phyloP scores from a whole-genome alignment of 2,329 filamentous ascomycete species.

The Fusarium avenaceum region DNA sequence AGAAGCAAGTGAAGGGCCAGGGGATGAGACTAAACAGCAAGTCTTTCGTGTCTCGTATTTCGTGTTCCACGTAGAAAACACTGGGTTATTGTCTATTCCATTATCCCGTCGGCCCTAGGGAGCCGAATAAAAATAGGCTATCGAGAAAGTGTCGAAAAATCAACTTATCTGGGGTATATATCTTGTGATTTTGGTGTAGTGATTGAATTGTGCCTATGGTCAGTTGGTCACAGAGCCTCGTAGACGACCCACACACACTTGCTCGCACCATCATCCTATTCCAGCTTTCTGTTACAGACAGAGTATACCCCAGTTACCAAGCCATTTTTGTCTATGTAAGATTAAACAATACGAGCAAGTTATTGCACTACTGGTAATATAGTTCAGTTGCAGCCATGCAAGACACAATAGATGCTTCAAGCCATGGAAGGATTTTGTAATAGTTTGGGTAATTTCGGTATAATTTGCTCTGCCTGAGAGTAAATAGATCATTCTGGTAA shows the following conservation, averaged over 20 bases:
- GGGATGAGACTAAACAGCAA: not conserved
- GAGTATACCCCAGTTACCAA: not conserved
- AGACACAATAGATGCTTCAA: too few species aligned
- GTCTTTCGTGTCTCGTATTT: slow-evolving; percentile 17
- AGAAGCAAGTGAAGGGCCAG: not conserved
- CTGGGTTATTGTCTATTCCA: not conserved
- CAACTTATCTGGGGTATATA: not conserved
- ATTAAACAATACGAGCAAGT: not conserved
- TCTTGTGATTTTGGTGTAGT: not conserved
- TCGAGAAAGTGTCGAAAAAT: not conserved
- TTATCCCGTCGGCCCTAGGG: slow-evolving; percentile 5
- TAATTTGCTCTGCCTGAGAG: too few species aligned
- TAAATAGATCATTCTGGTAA: too few species aligned
- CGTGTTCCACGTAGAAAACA: not conserved
- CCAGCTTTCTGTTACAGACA: not conserved
- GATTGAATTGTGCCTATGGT: not conserved
- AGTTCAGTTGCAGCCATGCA: too few species aligned
- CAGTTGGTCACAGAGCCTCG: slow-evolving; percentile 6
- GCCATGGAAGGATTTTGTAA: too few species aligned
- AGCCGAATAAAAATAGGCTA: not conserved
- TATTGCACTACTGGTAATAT: too few species aligned
- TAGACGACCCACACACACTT: slow-evolving; percentile 24
- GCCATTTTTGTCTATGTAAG: not conserved
- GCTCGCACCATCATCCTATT: slow-evolving; percentile 25
- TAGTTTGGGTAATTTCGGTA: too few species aligned